Base-by-base conservation (phyloP, 106 monocot genomes). In the Phalaenopsis equestris region DNA sequence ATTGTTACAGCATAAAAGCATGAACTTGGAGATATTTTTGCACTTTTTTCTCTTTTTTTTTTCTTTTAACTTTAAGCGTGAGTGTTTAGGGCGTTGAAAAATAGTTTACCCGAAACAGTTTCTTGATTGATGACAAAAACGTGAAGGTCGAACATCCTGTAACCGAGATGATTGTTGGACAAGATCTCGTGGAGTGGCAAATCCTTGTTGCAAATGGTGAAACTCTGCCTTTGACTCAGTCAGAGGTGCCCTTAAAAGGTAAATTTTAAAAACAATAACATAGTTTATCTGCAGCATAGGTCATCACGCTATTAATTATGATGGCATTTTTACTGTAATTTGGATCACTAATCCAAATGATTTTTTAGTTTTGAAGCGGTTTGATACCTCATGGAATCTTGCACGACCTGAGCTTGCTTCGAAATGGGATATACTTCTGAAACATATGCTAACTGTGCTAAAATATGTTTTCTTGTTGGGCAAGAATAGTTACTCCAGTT, bases 151-250 rank as follows among this genome's bases (percentile, higher is more conserved):
- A 99, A 87, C 99, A 99, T 73, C 99, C 99, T 39, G 95, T 99
- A 36, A 99, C 99, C 38, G 99, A 99, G 86, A 99, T 99, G 99
- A 87, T 95, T 79, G 94, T 93, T 78, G 94, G 91, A 37, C 99
- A 99, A 99, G 99, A 99, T 87, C 92, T 99, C 56, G 99, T 99
- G 74, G 95, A 99, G 81, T 99, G 99, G 99, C 99, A 99, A 85
- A 99, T 99, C 79, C 90, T 91, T 86, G 90, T 99, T 84, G 92
- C 99, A 68, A 99, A 95, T 99, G 99, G 99, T 76, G 95, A 99
- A 88, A 88, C 85, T 74, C 90, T 99, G 43, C 99, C 99, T 15
- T 79, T 99, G 81, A 85, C 85, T 76, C 99, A 99, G 79, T 83
- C 88, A 17, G 87, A 99, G 18, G 91, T 99, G 19, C 90, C 93